Percentiles rank a stretch among this genome's conserved stretches.
Conservation (phyloP, 148 eudicot genomes). For the Chenopodium quinoa region DNA sequence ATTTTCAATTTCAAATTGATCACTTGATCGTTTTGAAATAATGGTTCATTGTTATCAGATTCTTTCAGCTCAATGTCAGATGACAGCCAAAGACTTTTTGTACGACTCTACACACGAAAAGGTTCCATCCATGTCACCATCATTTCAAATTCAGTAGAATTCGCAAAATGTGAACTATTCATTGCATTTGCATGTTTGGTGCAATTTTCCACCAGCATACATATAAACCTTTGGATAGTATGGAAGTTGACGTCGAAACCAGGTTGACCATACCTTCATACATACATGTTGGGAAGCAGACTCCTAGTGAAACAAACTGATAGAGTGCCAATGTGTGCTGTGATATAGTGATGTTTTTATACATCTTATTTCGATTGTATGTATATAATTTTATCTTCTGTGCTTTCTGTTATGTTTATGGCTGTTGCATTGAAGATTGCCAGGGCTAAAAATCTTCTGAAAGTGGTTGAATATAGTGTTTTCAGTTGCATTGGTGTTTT, state of each 20-base stretch:
- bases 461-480: not conserved
- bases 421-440: not conserved
- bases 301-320: not conserved
- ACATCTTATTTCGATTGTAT: not conserved
- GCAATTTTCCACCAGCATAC: not conserved
- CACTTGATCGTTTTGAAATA: conserved; percentile 12
- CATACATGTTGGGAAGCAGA: not conserved
- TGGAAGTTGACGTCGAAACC: not conserved
- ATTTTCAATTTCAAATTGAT: not conserved
- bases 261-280: too few species aligned
- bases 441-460: not conserved
- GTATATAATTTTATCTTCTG: not conserved
- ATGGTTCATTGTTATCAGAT: conserved; percentile 44
- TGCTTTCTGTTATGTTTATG: not conserved
- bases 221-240: not conserved
- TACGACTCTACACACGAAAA: conserved; percentile 87
- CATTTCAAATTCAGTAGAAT: not conserved
- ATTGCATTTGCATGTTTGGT: not conserved
- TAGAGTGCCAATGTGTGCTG: not conserved
- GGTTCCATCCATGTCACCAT: conserved; percentile 35
- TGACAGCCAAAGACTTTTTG: conserved; percentile 86
- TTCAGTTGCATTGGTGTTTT: too few species aligned
- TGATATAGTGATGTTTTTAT: not conserved
- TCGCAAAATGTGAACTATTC: too few species aligned
- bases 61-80: conserved; percentile 62